These are phyloP conservation scores for Epichloe uncinata DNA, from an alignment of 2,329 filamentous ascomycete species.

Conservation along the genomic window DNA sequence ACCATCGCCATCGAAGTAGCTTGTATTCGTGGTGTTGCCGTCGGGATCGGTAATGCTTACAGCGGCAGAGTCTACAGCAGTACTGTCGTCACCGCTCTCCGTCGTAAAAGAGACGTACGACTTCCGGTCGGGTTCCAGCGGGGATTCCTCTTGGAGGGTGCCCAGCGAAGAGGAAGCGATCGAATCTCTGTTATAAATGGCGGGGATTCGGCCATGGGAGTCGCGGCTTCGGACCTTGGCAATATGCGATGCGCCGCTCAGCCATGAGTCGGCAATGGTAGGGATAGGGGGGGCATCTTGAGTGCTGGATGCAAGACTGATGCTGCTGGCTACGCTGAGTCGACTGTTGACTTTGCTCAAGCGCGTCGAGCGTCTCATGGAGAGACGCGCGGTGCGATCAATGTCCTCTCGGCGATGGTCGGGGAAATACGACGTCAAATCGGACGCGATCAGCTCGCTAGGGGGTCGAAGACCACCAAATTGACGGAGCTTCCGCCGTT, in stretches of 20 bases:
- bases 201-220: slow-evolving; percentile 33
- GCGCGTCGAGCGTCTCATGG: slow-evolving; percentile 77
- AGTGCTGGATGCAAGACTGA: slow-evolving; percentile 84
- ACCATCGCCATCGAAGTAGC: slow-evolving; percentile 73
- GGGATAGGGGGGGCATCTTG: slow-evolving; percentile 91
- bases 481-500: slow-evolving; percentile 48
- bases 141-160: slow-evolving; percentile 81
- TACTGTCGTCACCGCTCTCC: slow-evolving; percentile 58
- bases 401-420: slow-evolving; percentile 90
- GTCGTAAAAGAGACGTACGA: slow-evolving; percentile 82
- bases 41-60: slow-evolving; percentile 68
- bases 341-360: slow-evolving; percentile 88
- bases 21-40: slow-evolving; percentile 54
- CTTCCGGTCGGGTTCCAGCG: slow-evolving; percentile 76
- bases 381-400: slow-evolving; percentile 87
- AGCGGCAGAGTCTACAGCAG: slow-evolving; percentile 24
- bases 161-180: slow-evolving; percentile 80
- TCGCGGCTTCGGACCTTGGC: slow-evolving; percentile 28
- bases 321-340: slow-evolving; percentile 83
- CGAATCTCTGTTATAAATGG: slow-evolving; percentile 60
- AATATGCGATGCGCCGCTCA: slow-evolving; percentile 36
- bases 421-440: slow-evolving; percentile 93
- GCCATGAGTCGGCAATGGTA: slow-evolving; percentile 88
- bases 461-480: slow-evolving; percentile 94
- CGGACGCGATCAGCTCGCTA: slow-evolving; percentile 93